Evolutionary conservation across 139 green algal species (phyloP).

Genomic region (Zygnema cylindricum): DNA sequence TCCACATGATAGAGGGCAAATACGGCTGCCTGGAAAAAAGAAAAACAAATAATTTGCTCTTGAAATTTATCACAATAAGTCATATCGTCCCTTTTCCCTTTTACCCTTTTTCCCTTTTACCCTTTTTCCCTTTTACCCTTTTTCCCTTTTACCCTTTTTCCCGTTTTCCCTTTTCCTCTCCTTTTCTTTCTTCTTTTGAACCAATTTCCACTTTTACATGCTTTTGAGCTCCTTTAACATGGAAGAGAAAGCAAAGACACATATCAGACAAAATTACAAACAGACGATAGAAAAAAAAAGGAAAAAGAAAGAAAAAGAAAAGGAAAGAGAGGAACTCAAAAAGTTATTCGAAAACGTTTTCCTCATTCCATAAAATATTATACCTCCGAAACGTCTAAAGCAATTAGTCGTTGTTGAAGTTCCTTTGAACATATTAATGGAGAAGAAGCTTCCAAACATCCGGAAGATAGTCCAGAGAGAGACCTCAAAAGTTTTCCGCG

Average conservation of each 20-base stretch:
- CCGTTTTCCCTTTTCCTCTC: not conserved
- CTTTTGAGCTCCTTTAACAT: too few species aligned
- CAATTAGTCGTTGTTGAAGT: not conserved
- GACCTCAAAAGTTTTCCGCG: not conserved
- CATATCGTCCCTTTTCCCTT: not conserved
- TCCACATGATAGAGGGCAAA: not conserved
- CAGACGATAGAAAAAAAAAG: too few species aligned
- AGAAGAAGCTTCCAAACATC: not conserved
- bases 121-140: not conserved
- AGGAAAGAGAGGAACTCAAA: too few species aligned
- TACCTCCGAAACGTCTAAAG: not conserved
- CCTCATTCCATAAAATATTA: too few species aligned
- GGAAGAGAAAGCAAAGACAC: too few species aligned
- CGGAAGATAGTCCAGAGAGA: not conserved
- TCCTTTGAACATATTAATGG: not conserved
- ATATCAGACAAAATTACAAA: too few species aligned
- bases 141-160: not conserved
- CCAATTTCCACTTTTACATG: not conserved
- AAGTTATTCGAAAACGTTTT: too few species aligned
- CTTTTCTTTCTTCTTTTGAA: not conserved
- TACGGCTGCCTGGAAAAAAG: slow-evolving; percentile 21
- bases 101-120: not conserved
- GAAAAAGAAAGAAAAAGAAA: too few species aligned
- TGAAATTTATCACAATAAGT: not conserved
- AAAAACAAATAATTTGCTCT: slow-evolving; percentile 15